A percentile compares a stretch with the other conserved stretches of the same genome.
Evolutionary conservation across 164 flowering plant species (phyloP).

Genomic region (Cinnamomum micranthum): DNA sequence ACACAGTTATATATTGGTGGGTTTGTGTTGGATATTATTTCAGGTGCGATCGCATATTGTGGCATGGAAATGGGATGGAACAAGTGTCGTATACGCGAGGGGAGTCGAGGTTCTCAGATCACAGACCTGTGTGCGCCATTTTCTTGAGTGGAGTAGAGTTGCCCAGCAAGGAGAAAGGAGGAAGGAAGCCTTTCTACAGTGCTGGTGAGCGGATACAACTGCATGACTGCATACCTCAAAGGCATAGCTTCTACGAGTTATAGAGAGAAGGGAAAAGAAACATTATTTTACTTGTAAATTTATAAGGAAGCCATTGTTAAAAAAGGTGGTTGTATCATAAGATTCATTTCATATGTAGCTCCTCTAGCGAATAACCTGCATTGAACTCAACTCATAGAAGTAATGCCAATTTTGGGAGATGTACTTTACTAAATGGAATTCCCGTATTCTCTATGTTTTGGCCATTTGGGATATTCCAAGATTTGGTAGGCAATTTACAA

Average conservation of each 20-base stretch:
- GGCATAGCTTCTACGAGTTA: slow-evolving; percentile 30
- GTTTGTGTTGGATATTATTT: not conserved
- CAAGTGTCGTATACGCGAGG: slow-evolving; percentile 72
- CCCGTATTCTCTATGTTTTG: too few species aligned
- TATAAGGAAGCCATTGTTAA: too few species aligned
- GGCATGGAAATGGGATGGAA: slow-evolving; percentile 80
- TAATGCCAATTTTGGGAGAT: too few species aligned
- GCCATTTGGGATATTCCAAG: too few species aligned
- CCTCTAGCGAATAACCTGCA: too few species aligned
- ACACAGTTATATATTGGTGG: too few species aligned
- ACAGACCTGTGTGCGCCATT: slow-evolving; percentile 83
- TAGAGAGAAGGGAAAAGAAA: slow-evolving; percentile 1
- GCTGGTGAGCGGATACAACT: slow-evolving; percentile 7
- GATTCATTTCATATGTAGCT: too few species aligned
- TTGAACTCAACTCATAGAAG: too few species aligned
- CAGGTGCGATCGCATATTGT: slow-evolving; percentile 95
- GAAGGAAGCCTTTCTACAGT: slow-evolving; percentile 11
- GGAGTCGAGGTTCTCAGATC: slow-evolving; percentile 95
- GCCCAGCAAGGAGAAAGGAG: slow-evolving; percentile 1
- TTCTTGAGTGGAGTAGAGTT: slow-evolving; percentile 34
- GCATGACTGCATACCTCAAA: slow-evolving; percentile 21
- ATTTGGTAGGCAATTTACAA: too few species aligned
- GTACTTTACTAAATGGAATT: too few species aligned
- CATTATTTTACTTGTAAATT: too few species aligned
- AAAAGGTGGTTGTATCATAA: too few species aligned